Evolutionary conservation across 768 basidiomycete genomes (phyloP).

Genomic region (Boletus reticulatus): DNA sequence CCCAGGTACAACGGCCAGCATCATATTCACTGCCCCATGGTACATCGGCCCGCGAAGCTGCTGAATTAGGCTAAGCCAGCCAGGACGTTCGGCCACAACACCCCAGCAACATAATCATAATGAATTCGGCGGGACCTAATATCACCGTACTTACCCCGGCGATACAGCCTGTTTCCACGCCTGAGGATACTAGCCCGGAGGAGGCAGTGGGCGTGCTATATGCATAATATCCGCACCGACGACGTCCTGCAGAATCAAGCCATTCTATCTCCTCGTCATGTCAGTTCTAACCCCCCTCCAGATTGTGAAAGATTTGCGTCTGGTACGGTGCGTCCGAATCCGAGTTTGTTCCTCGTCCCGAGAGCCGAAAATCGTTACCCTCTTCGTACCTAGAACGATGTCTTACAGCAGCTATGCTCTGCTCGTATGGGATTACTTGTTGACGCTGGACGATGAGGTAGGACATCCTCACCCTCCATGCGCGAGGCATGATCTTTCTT

Average conservation of each 20-base stretch:
- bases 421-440: slow-evolving; percentile 5
- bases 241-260: background rate
- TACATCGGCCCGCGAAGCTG: background rate
- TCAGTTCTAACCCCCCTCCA: background rate
- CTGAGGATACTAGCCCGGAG: background rate
- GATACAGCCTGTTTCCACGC: background rate
- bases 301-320: background rate
- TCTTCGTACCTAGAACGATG: background rate
- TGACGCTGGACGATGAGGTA: slow-evolving; percentile 6
- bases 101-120: background rate
- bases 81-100: background rate
- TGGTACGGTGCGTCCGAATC: background rate
- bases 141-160: background rate
- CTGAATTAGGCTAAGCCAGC: background rate
- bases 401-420: background rate
- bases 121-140: background rate
- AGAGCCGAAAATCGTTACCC: background rate
- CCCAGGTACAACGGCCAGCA: background rate
- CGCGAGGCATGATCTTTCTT: background rate
- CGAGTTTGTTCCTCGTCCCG: background rate
- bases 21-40: no score
- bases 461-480: background rate
- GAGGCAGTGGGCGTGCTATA: background rate
- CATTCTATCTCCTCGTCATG: background rate
- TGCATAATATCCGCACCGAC: background rate